Percentiles rank a stretch among this genome's conserved stretches.
phyloP scores from a whole-genome alignment of 768 basidiomycete genomes.

The Kwoniella dejecticola region DNA sequence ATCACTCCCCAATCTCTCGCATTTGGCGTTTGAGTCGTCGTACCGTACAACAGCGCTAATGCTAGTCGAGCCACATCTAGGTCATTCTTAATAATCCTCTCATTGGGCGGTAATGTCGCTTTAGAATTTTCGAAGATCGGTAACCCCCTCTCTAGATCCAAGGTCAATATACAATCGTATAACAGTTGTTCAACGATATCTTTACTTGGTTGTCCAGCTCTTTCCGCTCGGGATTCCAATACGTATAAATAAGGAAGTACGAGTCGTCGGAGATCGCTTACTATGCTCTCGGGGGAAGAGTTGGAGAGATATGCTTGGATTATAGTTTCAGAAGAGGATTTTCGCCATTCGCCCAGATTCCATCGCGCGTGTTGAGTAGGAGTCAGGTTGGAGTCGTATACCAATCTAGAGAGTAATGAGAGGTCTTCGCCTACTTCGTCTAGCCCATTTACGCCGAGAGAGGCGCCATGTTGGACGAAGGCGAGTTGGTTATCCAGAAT shows the following conservation, averaged over 20 bases:
- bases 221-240: constrained; percentile 82
- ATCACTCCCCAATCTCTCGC: constrained; percentile 81
- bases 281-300: constrained; percentile 68
- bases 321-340: constrained; percentile 67
- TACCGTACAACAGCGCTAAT: constrained; percentile 78
- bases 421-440: constrained; percentile 91
- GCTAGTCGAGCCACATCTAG: constrained; percentile 83
- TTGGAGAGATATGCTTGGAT: constrained; percentile 74
- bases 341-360: constrained; percentile 73
- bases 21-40: constrained; percentile 63
- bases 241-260: constrained; percentile 93
- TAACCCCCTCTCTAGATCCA: constrained; percentile 65
- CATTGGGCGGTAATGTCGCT: constrained; percentile 71
- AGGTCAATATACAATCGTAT: constrained; percentile 70
- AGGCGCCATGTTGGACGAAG: constrained; percentile 80
- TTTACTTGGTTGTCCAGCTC: constrained; percentile 71
- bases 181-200: constrained; percentile 67
- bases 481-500: constrained; percentile 77
- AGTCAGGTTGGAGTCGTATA: constrained; percentile 66
- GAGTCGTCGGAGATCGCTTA: constrained; percentile 69
- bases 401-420: constrained; percentile 77
- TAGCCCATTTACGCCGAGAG: constrained; percentile 72
- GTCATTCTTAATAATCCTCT: constrained; percentile 77
- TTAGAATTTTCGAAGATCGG: constrained; percentile 89
- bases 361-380: constrained; percentile 63